phyloP scores from a whole-genome alignment of 2,329 filamentous ascomycete genomes.

The Aspergillus brasiliensis region DNA sequence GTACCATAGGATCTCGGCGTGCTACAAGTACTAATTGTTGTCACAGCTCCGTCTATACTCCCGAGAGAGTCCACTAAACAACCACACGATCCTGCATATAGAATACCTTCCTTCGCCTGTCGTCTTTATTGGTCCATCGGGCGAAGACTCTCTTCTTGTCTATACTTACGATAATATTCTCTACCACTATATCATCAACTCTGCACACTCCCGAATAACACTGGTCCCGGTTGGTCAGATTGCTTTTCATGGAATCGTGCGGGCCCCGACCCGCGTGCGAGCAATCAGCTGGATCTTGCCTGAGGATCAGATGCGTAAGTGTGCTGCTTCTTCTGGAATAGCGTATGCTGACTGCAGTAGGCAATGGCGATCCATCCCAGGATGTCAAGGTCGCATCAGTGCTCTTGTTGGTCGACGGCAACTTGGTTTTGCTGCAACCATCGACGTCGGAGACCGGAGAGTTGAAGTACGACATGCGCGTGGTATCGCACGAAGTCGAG shows the following conservation, averaged over 20 bases:
- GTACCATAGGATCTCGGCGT: background rate
- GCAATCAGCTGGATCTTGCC: constrained; percentile 95
- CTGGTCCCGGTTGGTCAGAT: constrained; percentile 97
- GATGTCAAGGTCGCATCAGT: constrained; percentile 94
- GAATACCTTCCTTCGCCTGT: constrained; percentile 81
- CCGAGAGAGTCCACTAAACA: constrained; percentile 76
- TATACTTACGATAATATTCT: constrained; percentile 97
- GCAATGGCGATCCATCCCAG: constrained; percentile 89
- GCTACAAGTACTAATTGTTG: constrained; percentile 1
- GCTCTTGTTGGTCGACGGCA: constrained; percentile 94
- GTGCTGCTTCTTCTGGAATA: background rate
- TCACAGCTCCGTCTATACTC: constrained; percentile 81
- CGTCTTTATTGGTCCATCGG: constrained; percentile 85
- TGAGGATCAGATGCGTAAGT: constrained; percentile 76
- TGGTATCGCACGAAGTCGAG: constrained; percentile 93
- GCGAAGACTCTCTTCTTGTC: constrained; percentile 90
- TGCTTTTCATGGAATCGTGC: constrained; percentile 92
- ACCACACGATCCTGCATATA: constrained; percentile 70
- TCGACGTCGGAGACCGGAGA: constrained; percentile 79
- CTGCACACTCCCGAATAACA: constrained; percentile 69
- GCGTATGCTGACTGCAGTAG: constrained; percentile 35
- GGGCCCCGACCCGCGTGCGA: constrained; percentile 87
- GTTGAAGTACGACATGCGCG: constrained; percentile 96
- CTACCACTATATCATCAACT: constrained; percentile 88
- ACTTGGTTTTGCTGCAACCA: constrained; percentile 87